phyloP scores from a whole-genome alignment of 192 early-diverging fungal species.

The Coemansia furcata region DNA sequence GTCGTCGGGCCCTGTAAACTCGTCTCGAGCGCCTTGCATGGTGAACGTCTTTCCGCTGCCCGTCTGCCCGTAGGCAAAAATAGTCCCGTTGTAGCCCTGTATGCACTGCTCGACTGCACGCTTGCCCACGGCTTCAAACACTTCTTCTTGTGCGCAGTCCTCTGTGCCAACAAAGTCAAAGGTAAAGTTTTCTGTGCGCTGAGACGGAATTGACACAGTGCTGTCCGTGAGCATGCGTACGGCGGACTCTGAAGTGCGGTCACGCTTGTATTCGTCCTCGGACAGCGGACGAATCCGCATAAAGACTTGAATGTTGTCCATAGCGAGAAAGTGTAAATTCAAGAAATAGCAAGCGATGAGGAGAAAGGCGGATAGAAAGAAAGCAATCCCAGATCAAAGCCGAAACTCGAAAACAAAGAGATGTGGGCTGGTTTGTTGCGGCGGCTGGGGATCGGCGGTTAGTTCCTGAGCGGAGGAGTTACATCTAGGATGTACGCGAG shows the following conservation, averaged over 20 bases:
- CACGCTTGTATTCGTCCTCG: conserved; percentile 44
- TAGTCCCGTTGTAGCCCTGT: conserved; percentile 71
- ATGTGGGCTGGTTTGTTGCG: not conserved
- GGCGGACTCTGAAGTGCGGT: conserved; percentile 43
- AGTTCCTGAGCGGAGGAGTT: not conserved
- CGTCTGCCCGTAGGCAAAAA: conserved; percentile 75
- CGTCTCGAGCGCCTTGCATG: conserved; percentile 79
- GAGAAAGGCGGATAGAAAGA: not conserved
- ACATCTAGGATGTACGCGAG: not conserved
- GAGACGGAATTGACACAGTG: conserved; percentile 52
- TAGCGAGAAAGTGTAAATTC: not conserved
- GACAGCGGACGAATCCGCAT: conserved; percentile 58
- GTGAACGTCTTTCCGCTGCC: conserved; percentile 76
- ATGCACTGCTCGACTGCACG: conserved; percentile 66
- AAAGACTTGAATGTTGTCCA: conserved; percentile 60
- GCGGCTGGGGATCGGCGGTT: not conserved
- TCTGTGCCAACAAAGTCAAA: conserved; percentile 66
- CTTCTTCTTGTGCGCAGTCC: conserved; percentile 50
- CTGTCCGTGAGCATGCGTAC: conserved; percentile 48
- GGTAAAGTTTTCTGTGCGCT: conserved; percentile 60
- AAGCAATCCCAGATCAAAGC: not conserved
- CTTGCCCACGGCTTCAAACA: conserved; percentile 56
- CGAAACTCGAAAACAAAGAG: not conserved
- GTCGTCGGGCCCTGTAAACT: conserved; percentile 67
- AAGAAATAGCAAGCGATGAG: not conserved